These are phyloP conservation scores for Marasmius sp. DNA, from an alignment of 1,284 basidiomycete species.

Conservation along the genomic window DNA sequence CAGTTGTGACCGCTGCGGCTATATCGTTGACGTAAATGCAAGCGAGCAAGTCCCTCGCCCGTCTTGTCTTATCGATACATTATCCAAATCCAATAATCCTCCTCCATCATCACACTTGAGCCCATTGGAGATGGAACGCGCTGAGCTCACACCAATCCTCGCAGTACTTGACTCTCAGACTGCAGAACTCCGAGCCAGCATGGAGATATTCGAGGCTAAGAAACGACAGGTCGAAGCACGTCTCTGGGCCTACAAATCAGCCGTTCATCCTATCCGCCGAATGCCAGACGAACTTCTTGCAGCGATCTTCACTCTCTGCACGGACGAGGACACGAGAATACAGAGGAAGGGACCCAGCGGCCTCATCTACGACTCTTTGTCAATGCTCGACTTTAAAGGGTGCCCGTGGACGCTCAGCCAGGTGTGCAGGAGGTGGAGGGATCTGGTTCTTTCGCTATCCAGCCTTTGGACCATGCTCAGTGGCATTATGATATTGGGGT, in stretches of 20 bases:
- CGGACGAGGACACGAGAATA: neutral
- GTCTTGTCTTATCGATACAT: neutral
- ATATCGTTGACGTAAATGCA: too few species aligned
- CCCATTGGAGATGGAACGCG: neutral
- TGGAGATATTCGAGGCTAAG: neutral
- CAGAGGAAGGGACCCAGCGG: too few species aligned
- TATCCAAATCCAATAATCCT: neutral
- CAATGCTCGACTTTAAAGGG: neutral
- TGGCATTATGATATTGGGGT: neutral
- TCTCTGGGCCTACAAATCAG: neutral
- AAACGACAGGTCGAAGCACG: neutral
- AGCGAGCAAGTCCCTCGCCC: too few species aligned
- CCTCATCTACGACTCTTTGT: neutral
- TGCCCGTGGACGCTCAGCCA: neutral
- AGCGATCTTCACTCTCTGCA: neutral
- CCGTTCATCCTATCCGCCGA: neutral
- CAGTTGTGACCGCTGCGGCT: too few species aligned
- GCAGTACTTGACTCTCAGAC: neutral
- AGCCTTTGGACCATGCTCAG: neutral
- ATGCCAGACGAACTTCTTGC: neutral
- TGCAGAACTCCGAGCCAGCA: neutral
- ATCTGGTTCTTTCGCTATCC: neutral
- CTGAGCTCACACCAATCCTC: neutral
- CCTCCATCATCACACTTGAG: neutral
- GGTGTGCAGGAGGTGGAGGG: neutral